Evolutionary conservation across 495 filamentous ascomycete genomes (phyloP).

Genomic region (Aeminium ludgeri): DNA sequence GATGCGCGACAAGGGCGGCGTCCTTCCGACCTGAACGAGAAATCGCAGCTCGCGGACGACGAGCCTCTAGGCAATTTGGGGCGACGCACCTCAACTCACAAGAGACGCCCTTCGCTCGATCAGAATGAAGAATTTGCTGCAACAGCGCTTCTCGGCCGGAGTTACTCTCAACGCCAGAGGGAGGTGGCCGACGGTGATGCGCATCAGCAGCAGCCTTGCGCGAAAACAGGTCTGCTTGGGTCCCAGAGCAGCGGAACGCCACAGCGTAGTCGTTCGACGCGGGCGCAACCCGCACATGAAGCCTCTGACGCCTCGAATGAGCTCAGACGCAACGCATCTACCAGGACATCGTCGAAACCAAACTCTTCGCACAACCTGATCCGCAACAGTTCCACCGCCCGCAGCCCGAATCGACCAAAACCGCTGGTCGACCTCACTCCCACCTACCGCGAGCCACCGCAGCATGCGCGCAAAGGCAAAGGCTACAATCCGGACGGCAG

Average conservation of each 20-base stretch:
- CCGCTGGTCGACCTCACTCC: conserved; percentile 66
- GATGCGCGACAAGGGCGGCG: background rate
- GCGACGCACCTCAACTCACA: conserved; percentile 2
- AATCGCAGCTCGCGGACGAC: conserved; percentile 19
- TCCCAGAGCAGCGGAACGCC: background rate
- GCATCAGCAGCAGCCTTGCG: conserved; percentile 12
- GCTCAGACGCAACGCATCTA: conserved; percentile 19
- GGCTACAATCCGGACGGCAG: conserved; percentile 44
- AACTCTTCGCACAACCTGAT: conserved; percentile 1
- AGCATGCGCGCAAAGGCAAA: conserved; percentile 49
- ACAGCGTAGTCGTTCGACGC: conserved; percentile 10
- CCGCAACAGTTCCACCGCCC: conserved; percentile 10
- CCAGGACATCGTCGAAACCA: conserved; percentile 12
- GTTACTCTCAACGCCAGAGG: conserved; percentile 43
- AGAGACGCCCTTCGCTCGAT: conserved; percentile 7
- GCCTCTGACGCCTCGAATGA: conserved; percentile 12
- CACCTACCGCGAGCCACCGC: conserved; percentile 55
- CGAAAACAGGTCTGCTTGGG: too few relatives aligned
- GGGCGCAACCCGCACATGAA: conserved; percentile 1
- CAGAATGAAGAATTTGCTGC: conserved; percentile 29
- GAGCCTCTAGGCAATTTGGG: conserved; percentile 12
- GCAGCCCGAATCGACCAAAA: conserved; percentile 28
- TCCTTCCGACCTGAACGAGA: conserved; percentile 3
- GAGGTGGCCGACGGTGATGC: conserved; percentile 37
- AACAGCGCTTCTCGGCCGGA: conserved; percentile 42